Base-by-base conservation (phyloP, 805 yeast species). In the Metschnikowia colocasiae region DNA sequence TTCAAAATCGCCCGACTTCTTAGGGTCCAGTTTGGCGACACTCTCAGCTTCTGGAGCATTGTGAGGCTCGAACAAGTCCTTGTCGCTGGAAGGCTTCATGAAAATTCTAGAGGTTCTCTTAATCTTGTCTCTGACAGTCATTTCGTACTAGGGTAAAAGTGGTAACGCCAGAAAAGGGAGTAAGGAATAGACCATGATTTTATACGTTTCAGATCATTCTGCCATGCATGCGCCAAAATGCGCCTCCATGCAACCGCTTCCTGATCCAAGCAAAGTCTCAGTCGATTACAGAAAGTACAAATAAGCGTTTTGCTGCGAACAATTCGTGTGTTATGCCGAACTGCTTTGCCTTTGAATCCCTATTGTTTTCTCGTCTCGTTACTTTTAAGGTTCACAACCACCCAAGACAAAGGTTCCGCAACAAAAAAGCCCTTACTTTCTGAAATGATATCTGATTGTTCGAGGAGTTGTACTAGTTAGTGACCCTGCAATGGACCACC, bases 81-180 rank as follows among this genome's bases (percentile, higher is more conserved):
- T 39, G 34, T 30, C 42, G 26, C 25, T 29, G 12, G 15, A 19
- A 19, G 42, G 15, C 38, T 45, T 38, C 43, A 44, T 37, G 34
- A 55, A 53, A 40, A 53, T 47, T 37, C 47, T 49, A 26, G 58
- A 55, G 3, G 55, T 40, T 46, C 58, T 48, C 34, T 49, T 55
- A 22, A 55, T 39, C 23, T 43, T 53, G 45, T 55, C 57, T 38
- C 49, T 55, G 40, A 54, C 47, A 15, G 53, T 52, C 58, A 54
- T 54, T 20, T 40, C 33, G 35, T 40, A 12, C 33, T 29, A 15
- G 31, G 19, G 4, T 40, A 10, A 16, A 26, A 19, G n/a, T 36
- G 22, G 40, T 15, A 25, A 36, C 20, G 18, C 16, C 23, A 12
- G 29, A 22, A 38, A 40, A 15, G 36, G 4, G 29, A 13, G 15